Evolutionary conservation across 179 eudicot genomes (phyloP).

Genomic region (Corrigiola litoralis): DNA sequence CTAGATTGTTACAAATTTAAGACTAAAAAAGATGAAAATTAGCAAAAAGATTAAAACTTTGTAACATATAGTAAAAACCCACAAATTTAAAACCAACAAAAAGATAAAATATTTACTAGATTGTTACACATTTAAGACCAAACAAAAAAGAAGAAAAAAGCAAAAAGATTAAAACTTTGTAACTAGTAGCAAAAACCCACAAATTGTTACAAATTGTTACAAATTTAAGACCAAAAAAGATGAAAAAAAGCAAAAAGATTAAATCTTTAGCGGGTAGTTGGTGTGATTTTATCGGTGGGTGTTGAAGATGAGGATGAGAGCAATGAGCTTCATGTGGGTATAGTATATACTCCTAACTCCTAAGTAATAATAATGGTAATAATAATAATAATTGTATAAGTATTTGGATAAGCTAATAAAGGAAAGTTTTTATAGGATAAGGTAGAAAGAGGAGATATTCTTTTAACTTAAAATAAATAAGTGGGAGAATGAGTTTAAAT

Average conservation of each 20-base stretch:
- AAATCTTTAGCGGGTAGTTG: neutral
- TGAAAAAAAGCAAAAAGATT: neutral
- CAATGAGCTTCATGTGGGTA: slow-evolving; percentile 23
- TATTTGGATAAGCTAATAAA: neutral
- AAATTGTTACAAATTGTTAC: no score
- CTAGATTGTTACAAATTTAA: no score
- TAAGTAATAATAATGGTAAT: neutral
- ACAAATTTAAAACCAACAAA: no score
- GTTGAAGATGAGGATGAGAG: slow-evolving; percentile 26
- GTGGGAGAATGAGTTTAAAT: neutral
- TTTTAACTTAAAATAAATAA: neutral
- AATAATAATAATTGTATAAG: neutral
- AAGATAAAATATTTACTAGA: no score
- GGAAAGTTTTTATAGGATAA: slow-evolving; percentile 23
- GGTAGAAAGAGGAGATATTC: neutral
- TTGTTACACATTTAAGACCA: no score
- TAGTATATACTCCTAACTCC: neutral
- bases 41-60: no score
- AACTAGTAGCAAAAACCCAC: no score
- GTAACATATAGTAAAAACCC: no score
- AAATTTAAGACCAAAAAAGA: no score
- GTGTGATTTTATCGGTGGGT: slow-evolving; percentile 8
- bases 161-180: neutral
- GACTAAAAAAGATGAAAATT: no score
- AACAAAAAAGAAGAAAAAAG: neutral